A percentile compares a stretch with the other conserved stretches of the same genome.
Evolutionary conservation across 306 rosid genomes (phyloP).

Genomic region (Amphicarpaea edgeworthii): DNA sequence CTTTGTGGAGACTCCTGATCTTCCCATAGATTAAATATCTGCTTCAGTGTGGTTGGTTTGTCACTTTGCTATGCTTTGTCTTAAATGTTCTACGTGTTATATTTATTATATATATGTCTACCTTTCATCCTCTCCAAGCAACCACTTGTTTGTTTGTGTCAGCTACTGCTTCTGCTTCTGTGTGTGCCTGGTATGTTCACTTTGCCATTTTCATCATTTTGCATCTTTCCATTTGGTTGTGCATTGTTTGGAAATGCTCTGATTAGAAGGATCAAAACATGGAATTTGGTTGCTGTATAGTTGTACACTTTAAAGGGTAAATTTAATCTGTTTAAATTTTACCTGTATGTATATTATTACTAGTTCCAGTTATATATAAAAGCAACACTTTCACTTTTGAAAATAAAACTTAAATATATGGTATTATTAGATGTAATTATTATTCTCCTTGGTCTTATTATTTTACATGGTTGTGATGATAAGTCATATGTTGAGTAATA

Average conservation of each 20-base stretch:
- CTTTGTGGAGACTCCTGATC: conserved; percentile 50
- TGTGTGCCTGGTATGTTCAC: conserved; percentile 39
- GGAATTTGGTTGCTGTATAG: neutral
- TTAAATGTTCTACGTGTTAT: conserved; percentile 47
- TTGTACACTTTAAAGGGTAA: neutral
- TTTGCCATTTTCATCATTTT: conserved; percentile 14
- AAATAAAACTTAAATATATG: too few species aligned
- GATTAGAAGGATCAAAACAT: neutral
- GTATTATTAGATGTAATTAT: too few species aligned
- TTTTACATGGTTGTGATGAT: too few species aligned
- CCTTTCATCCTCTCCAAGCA: conserved; percentile 20
- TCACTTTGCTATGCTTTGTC: conserved; percentile 45
- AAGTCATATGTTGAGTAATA: too few species aligned
- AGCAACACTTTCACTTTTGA: too few species aligned
- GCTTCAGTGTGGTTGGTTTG: conserved; percentile 57
- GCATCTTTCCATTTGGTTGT: neutral
- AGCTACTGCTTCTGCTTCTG: conserved; percentile 17
- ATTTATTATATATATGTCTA: conserved; percentile 44
- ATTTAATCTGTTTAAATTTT: neutral
- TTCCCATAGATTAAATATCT: conserved; percentile 57
- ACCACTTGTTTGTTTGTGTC: conserved; percentile 1
- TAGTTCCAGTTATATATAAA: too few species aligned
- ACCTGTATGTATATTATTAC: neutral
- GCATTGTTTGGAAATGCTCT: neutral
- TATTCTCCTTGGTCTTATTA: too few species aligned